These are phyloP conservation scores for Microcera coccophila DNA, from an alignment of 2,329 filamentous ascomycete species.

Conservation along the genomic window DNA sequence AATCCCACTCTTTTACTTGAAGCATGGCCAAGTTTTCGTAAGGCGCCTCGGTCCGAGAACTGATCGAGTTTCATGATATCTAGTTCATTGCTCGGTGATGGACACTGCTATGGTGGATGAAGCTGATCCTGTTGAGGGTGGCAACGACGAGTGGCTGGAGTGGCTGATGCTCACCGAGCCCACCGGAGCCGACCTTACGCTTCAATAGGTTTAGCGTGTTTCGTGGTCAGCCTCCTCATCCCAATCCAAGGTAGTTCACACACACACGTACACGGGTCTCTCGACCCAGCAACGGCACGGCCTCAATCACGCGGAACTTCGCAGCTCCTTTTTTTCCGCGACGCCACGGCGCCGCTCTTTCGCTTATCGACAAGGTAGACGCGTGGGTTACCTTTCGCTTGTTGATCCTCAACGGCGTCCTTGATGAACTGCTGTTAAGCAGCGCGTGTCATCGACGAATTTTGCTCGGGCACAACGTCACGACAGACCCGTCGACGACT, in stretches of 20 bases:
- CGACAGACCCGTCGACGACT: background rate
- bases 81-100: too few species aligned
- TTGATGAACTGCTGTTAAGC: constrained; percentile 10
- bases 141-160: too few species aligned
- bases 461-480: constrained; percentile 18
- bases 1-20: too few species aligned
- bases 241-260: background rate
- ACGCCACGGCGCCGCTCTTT: background rate
- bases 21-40: too few species aligned
- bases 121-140: too few species aligned
- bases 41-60: too few species aligned
- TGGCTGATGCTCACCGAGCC: too few species aligned
- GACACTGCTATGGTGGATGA: too few species aligned
- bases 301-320: background rate
- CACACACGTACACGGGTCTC: background rate
- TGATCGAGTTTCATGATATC: too few species aligned
- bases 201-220: constrained; percentile 11
- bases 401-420: background rate
- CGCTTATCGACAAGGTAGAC: background rate
- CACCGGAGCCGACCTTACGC: constrained; percentile 10
- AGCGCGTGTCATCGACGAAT: constrained; percentile 22
- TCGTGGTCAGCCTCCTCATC: constrained; percentile 8
- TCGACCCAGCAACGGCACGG: background rate
- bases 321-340: background rate
- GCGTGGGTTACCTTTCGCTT: background rate